A percentile compares a stretch with the other conserved stretches of the same genome.
Conservation (phyloP, 176 grass and related monocot genomes). For the Lolium perenne region DNA sequence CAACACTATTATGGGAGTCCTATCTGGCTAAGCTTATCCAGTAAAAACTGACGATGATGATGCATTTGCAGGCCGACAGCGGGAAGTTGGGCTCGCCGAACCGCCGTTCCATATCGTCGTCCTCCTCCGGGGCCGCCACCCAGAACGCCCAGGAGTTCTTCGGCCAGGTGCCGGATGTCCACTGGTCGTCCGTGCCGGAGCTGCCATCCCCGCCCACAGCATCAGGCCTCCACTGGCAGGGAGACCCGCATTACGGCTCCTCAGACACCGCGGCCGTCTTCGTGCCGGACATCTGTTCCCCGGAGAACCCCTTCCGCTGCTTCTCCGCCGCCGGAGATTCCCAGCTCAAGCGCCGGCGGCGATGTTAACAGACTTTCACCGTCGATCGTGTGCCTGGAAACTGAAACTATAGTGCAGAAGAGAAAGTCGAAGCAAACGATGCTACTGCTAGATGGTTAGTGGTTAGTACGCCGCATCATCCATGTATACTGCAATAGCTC, state of each 20-base stretch:
- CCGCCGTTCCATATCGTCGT: conserved; percentile 32
- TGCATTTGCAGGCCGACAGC: conserved; percentile 73
- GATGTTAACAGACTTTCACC: conserved; percentile 12
- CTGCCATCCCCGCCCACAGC: conserved; percentile 69
- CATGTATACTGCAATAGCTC: neutral
- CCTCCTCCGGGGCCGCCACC: conserved; percentile 31
- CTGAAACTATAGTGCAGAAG: conserved; percentile 27
- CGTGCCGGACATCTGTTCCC: conserved; percentile 69
- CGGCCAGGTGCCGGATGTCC: conserved; percentile 71
- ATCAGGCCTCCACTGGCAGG: conserved; percentile 76
- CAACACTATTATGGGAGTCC: neutral
- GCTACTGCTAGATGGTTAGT: conserved; percentile 3
- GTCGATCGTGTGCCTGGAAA: neutral
- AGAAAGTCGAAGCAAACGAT: conserved; percentile 6
- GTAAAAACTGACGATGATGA: conserved; percentile 24
- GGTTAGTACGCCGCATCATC: neutral
- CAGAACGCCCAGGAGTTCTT: conserved; percentile 51
- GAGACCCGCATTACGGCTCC: conserved; percentile 5
- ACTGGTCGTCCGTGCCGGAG: conserved; percentile 72
- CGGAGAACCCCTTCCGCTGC: conserved; percentile 51
- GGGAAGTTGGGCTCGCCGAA: conserved; percentile 69
- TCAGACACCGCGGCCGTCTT: conserved; percentile 17
- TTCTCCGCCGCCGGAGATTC: conserved; percentile 30
- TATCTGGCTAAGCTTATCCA: neutral
- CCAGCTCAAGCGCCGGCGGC: conserved; percentile 49